These are phyloP conservation scores for Microcyclosporella mali DNA, from an alignment of 2,329 filamentous ascomycete genomes.

Conservation along the genomic window DNA sequence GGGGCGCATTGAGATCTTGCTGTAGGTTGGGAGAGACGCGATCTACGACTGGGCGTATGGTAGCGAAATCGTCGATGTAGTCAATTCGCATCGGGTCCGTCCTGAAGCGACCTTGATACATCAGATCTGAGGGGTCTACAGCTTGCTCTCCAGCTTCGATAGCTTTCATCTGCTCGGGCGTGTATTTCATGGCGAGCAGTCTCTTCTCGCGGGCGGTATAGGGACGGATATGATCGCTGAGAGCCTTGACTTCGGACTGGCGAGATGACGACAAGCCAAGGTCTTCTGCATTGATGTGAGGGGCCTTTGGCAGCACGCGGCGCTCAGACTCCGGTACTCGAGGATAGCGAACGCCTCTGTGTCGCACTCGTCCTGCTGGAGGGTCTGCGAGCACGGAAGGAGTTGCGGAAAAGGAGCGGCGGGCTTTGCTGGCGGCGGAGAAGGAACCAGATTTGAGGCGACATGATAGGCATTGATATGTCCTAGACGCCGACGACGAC, in stretches of 20 bases:
- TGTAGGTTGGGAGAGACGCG: slow-evolving; percentile 37
- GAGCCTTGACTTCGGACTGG: slow-evolving; percentile 16
- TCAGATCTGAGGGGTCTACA: slow-evolving; percentile 67
- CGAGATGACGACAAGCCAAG: slow-evolving; percentile 17
- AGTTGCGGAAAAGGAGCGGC: slow-evolving; percentile 39
- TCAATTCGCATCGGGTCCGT: slow-evolving; percentile 64
- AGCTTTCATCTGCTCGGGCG: slow-evolving; percentile 71
- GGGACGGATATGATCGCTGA: slow-evolving; percentile 30
- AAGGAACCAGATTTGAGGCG: slow-evolving; percentile 20
- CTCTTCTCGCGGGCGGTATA: slow-evolving; percentile 64
- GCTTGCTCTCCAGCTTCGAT: slow-evolving; percentile 74
- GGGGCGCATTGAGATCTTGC: slow-evolving; percentile 50
- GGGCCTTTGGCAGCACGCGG: no score
- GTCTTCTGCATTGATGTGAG: slow-evolving; percentile 41
- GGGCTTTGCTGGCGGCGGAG: slow-evolving; percentile 14
- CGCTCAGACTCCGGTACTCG: no score
- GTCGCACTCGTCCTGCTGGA: no score
- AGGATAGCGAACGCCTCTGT: no score
- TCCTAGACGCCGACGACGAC: slow-evolving; percentile 17
- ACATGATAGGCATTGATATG: slow-evolving; percentile 31
- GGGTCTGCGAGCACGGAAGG: slow-evolving; percentile 34
- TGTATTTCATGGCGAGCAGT: slow-evolving; percentile 62
- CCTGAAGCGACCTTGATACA: slow-evolving; percentile 64
- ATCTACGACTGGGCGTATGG: slow-evolving; percentile 72
- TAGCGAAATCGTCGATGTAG: slow-evolving; percentile 78